Percentiles rank a stretch among this genome's conserved stretches.
These are phyloP conservation scores for Colletotrichum karsti DNA, from an alignment of 2,329 filamentous ascomycete species.

Conservation along the genomic window DNA sequence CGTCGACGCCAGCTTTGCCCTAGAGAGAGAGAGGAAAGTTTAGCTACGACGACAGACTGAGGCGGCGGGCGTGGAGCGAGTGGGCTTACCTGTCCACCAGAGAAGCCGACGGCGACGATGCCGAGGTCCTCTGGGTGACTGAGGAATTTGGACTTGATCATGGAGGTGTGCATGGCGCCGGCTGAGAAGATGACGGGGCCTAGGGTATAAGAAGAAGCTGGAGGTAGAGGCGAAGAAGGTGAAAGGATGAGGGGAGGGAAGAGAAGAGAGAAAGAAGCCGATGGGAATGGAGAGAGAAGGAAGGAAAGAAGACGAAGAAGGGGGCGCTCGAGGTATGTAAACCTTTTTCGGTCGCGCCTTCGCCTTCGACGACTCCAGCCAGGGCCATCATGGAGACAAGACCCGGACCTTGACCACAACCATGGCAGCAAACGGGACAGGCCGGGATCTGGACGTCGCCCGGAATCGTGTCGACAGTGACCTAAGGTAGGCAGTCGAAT, in stretches of 20 bases:
- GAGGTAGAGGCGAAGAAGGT: background rate
- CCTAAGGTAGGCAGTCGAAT: too few relatives aligned
- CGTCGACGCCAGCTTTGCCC: constrained; percentile 93
- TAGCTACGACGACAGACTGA: background rate
- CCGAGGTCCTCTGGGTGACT: constrained; percentile 82
- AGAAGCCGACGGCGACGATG: constrained; percentile 94
- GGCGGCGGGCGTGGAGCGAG: background rate
- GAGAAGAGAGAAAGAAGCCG: background rate
- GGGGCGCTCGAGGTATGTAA: constrained; percentile 19
- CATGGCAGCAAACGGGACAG: background rate
- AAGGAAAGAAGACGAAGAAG: background rate
- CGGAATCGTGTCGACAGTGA: background rate
- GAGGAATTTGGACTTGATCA: constrained; percentile 78
- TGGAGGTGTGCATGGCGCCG: constrained; percentile 58
- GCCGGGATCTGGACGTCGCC: background rate
- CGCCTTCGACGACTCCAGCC: background rate
- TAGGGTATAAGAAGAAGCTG: background rate
- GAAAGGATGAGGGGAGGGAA: too few relatives aligned
- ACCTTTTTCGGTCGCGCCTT: background rate
- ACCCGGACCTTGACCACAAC: background rate
- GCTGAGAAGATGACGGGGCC: background rate
- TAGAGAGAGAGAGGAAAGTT: constrained; percentile 43
- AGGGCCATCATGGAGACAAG: background rate
- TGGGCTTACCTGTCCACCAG: constrained; percentile 84
- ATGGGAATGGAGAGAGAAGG: background rate